Base-by-base conservation (phyloP, 352 stramenopile genomes). In the Globisporangium middletonii region DNA sequence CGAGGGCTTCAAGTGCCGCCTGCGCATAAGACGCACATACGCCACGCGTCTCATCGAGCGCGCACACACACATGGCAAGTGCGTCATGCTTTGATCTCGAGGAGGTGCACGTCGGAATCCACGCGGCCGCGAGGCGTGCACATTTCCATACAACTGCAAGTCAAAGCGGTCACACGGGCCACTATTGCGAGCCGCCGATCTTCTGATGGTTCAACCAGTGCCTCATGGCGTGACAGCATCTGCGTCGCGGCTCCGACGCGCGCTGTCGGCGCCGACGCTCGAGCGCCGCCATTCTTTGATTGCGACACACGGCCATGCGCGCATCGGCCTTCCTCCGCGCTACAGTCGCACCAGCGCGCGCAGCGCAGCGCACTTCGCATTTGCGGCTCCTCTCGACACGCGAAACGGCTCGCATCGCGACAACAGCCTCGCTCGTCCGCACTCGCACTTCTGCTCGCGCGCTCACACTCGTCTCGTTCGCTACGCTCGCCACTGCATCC, bases 401-500 rank as follows among this genome's bases (percentile, higher is more conserved):
- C 30, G 50, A 64, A 64, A 59, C 58, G n/a, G 58, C 50, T 54
- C 37, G 28, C 30, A 6, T 18, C 30, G 26, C 43, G 27, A 28
- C 41, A 9, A 28, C 56, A 16, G 0, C 19, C 12, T 13, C 50
- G 8, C 33, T 52, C 47, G 23, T 43, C 30, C 38, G 27, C 44
- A 55, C 51, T 63, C 50, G 28, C 50, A 27, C 59, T 19, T 41
- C 50, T 23, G 13, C 68, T n/a, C 53, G 61, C 0, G 45, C 28
- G 57, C 67, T 28, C 30, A 52, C 59, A 42, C 67, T 82, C 43
- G 67, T 66, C 30, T 66, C 60, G 4, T 44, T 66, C 50, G 60
- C 48, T 15, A 47, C 60, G 0, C 45, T 64, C 41, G 26, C 46
- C 26, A 55, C 53, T 23, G 51, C 15, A 27, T 53, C 62, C 4